Percentiles rank a stretch among this genome's conserved stretches.
phyloP scores from a whole-genome alignment of 78 protist species.

The Cavenderia fasciculata region DNA sequence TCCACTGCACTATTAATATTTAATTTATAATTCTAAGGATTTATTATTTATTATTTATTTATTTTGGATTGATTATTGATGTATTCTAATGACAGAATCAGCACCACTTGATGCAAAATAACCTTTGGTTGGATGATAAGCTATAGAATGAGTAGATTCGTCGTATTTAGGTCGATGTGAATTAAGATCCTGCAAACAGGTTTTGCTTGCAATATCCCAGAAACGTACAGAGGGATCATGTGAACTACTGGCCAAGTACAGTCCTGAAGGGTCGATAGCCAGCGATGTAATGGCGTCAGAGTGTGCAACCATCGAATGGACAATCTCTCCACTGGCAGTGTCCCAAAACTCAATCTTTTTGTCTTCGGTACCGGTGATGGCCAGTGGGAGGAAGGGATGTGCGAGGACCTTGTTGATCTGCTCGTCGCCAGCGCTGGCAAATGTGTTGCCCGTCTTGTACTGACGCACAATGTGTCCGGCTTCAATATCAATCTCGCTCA shows the following conservation, averaged over 20 bases:
- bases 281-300: slow-evolving; percentile 67
- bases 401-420: slow-evolving; percentile 60
- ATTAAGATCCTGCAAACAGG: slow-evolving; percentile 64
- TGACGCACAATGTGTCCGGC: slow-evolving; percentile 23
- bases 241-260: slow-evolving; percentile 52
- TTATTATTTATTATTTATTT: too few relatives aligned
- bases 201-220: slow-evolving; percentile 77
- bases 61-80: slow-evolving; percentile 15
- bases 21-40: too few relatives aligned
- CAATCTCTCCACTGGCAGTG: not conserved
- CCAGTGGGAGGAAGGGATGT: slow-evolving; percentile 41
- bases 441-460: not conserved
- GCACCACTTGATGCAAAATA: slow-evolving; percentile 84
- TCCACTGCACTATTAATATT: too few relatives aligned
- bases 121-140: slow-evolving; percentile 75
- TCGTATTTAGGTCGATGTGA: slow-evolving; percentile 71
- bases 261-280: slow-evolving; percentile 73
- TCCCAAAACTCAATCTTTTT: slow-evolving; percentile 61
- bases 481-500: slow-evolving; percentile 27
- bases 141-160: slow-evolving; percentile 70
- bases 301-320: slow-evolving; percentile 84
- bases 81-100: slow-evolving; percentile 59
- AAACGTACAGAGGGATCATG: slow-evolving; percentile 83
- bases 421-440: not conserved
- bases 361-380: slow-evolving; percentile 70